phyloP scores from a whole-genome alignment of 23 red algal species.

The Cyanidiococcus yangmingshanensis region DNA sequence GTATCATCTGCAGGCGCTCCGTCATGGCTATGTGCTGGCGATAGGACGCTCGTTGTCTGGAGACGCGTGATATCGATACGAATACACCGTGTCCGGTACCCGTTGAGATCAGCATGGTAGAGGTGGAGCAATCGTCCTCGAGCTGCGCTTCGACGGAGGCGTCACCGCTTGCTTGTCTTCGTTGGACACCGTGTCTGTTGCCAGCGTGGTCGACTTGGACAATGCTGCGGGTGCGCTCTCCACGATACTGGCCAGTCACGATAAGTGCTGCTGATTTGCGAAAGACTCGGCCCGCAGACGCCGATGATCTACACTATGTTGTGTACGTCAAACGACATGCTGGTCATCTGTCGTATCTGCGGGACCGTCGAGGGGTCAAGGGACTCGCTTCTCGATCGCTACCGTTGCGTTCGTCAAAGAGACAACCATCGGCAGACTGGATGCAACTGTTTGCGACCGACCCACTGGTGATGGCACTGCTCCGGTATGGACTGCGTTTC shows the following conservation, averaged over 20 bases:
- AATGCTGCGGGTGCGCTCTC: conserved; percentile 36
- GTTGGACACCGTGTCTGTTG: conserved; percentile 64
- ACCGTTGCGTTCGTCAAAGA: not conserved
- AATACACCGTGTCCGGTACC: conserved; percentile 51
- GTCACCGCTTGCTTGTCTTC: not conserved
- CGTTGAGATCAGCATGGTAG: conserved; percentile 38
- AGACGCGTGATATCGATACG: conserved; percentile 70
- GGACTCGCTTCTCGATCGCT: conserved; percentile 56
- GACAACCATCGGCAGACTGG: not conserved
- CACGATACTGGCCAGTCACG: conserved; percentile 51
- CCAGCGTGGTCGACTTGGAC: conserved; percentile 30
- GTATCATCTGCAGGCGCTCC: conserved; percentile 85
- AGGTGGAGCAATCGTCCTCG: conserved; percentile 13
- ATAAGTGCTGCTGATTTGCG: conserved; percentile 15
- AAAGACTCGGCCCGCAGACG: conserved; percentile 22
- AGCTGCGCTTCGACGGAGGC: conserved; percentile 7
- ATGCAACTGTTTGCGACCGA: conserved; percentile 37
- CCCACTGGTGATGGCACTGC: conserved; percentile 26
- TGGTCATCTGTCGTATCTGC: conserved; percentile 63
- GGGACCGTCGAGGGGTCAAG: conserved; percentile 56
- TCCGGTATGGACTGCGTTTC: not conserved
- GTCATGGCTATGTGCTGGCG: conserved; percentile 90
- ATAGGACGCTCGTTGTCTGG: conserved; percentile 56
- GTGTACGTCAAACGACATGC: conserved; percentile 66
- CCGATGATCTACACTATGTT: conserved; percentile 28